A percentile compares a stretch with the other conserved stretches of the same genome.
These are phyloP conservation scores for Lipomyces yamanashiensis DNA, from an alignment of 805 yeast genomes.

Conservation along the genomic window DNA sequence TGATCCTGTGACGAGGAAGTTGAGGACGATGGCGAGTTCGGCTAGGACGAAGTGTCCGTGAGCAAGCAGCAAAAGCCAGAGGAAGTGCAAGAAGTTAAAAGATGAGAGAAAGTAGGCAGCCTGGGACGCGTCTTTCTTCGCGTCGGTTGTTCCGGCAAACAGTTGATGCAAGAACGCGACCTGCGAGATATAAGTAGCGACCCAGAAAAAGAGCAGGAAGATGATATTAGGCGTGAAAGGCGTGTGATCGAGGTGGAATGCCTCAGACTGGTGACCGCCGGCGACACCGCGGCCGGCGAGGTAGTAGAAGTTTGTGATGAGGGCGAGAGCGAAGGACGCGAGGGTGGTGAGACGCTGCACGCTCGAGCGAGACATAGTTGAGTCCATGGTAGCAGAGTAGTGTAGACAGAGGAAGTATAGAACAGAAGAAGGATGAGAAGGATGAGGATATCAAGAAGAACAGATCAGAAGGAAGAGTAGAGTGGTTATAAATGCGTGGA, in stretches of 20 bases:
- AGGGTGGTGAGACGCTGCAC: conserved; percentile 50
- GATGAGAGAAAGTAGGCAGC: conserved; percentile 66
- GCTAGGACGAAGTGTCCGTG: conserved; percentile 61
- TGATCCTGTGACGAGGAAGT: conserved; percentile 64
- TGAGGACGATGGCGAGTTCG: conserved; percentile 62
- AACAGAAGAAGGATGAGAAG: too few relatives aligned
- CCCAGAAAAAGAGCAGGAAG: conserved; percentile 60
- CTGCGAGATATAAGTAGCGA: conserved; percentile 58
- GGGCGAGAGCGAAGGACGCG: conserved; percentile 59
- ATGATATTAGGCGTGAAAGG: conserved; percentile 64
- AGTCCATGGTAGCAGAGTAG: background rate
- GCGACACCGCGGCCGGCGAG: conserved; percentile 60
- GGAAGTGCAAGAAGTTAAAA: conserved; percentile 62
- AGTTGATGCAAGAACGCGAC: conserved; percentile 45
- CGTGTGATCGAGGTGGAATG: conserved; percentile 52
- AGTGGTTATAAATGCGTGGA: too few relatives aligned
- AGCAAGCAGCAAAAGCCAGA: conserved; percentile 69
- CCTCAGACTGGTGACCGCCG: conserved; percentile 22
- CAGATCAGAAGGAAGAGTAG: too few relatives aligned
- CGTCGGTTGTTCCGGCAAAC: conserved; percentile 35
- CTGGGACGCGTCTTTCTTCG: conserved; percentile 33
- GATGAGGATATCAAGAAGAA: too few relatives aligned
- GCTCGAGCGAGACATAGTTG: conserved; percentile 41
- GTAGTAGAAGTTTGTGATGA: conserved; percentile 60
- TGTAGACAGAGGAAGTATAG: background rate